Conservation (phyloP, 78 protist species). For the Bodo saltans region DNA sequence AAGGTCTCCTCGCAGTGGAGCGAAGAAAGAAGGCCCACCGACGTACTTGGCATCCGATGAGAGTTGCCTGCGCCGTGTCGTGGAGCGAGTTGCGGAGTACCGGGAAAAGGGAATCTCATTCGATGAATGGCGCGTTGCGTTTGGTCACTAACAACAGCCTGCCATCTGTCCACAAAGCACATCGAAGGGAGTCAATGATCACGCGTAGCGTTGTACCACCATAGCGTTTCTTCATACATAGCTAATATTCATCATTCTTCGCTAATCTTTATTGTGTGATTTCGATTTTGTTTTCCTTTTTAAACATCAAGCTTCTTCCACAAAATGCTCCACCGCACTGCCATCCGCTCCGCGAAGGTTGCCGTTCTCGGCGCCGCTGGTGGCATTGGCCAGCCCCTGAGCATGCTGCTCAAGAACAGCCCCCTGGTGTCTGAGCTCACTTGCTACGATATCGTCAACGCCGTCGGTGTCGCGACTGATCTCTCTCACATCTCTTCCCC, state of each 20-base stretch:
- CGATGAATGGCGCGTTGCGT: no score
- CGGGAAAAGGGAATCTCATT: no score
- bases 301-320: background rate
- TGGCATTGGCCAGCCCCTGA: slow-evolving; percentile 85
- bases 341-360: slow-evolving; percentile 37
- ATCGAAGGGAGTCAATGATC: background rate
- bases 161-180: no score
- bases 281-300: background rate
- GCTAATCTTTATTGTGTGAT: no score
- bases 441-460: slow-evolving; percentile 60
- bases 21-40: no score
- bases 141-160: background rate
- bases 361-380: slow-evolving; percentile 79
- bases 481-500: slow-evolving; percentile 60
- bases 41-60: no score
- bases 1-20: no score
- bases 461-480: slow-evolving; percentile 77
- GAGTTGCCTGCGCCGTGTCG: no score
- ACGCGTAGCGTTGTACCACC: background rate
- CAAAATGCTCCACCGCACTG: background rate
- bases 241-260: no score
- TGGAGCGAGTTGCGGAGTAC: no score
- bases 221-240: background rate
- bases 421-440: slow-evolving; percentile 42
- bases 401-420: slow-evolving; percentile 60